Evolutionary conservation across 352 stramenopile genomes (phyloP).

Genomic region (Peronospora belbahrii): DNA sequence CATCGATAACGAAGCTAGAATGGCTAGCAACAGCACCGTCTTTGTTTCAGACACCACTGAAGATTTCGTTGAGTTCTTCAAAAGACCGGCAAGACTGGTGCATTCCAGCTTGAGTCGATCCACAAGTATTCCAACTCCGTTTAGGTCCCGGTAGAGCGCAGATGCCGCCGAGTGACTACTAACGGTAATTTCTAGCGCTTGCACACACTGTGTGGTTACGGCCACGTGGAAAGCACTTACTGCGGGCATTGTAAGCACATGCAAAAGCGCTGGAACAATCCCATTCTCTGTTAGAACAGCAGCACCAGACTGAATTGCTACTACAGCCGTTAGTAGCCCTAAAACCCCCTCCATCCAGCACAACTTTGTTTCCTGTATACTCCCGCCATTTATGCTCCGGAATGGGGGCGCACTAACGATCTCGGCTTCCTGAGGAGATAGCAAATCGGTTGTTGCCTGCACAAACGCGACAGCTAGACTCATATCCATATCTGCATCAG

Average conservation of each 20-base stretch:
- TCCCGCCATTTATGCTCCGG: constrained; percentile 35
- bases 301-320: constrained; percentile 67
- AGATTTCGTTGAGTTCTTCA: constrained; percentile 2
- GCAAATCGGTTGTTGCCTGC: constrained; percentile 69
- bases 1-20: constrained; percentile 73
- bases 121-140: constrained; percentile 77
- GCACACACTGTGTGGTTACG: constrained; percentile 71
- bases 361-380: constrained; percentile 41
- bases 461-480: constrained; percentile 82
- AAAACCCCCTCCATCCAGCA: constrained; percentile 79
- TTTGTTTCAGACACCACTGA: constrained; percentile 41
- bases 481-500: constrained; percentile 85
- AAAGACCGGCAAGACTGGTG: constrained; percentile 22
- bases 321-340: constrained; percentile 58
- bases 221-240: constrained; percentile 53
- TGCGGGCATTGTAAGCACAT: constrained; percentile 59
- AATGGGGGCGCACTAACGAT: constrained; percentile 44
- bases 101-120: constrained; percentile 63
- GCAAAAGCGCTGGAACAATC: constrained; percentile 69
- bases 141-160: constrained; percentile 74
- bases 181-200: constrained; percentile 78
- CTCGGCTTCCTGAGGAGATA: constrained; percentile 60
- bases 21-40: constrained; percentile 50
- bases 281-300: constrained; percentile 79
- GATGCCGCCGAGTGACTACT: constrained; percentile 60